phyloP scores from a whole-genome alignment of 352 stramenopile genomes.

The Phytophthora capsici region DNA sequence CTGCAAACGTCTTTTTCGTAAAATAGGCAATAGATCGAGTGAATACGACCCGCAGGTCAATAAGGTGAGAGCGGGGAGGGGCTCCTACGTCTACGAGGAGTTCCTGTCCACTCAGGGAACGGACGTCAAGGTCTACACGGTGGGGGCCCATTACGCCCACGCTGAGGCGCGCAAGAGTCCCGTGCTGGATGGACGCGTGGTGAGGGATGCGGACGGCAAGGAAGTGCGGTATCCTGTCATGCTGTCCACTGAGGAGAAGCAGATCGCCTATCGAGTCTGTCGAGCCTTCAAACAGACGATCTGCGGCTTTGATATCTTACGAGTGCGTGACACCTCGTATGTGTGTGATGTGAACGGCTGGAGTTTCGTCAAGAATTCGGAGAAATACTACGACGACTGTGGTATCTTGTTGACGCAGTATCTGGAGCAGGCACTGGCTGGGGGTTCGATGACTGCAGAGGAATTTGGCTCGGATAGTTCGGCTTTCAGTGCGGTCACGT shows the following conservation, averaged over 20 bases:
- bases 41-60: constrained; percentile 98
- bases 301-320: constrained; percentile 99
- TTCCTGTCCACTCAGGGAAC: constrained; percentile 99
- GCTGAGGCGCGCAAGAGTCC: constrained; percentile 99
- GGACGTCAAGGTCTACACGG: constrained; percentile 99
- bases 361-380: constrained; percentile 99
- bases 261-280: constrained; percentile 95
- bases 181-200: constrained; percentile 98
- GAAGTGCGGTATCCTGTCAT: constrained; percentile 99
- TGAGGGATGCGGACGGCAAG: constrained; percentile 97
- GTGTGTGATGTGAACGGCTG: constrained; percentile 99
- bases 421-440: constrained; percentile 65
- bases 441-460: constrained; percentile 37
- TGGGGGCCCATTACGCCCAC: constrained; percentile 98
- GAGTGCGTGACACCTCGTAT: constrained; percentile 92
- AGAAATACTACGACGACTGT: constrained; percentile 99
- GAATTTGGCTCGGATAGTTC: constrained; percentile 59
- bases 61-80: constrained; percentile 87
- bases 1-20: constrained; percentile 99
- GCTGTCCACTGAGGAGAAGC: constrained; percentile 97
- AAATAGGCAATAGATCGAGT: constrained; percentile 91
- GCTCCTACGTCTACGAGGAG: constrained; percentile 98
- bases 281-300: constrained; percentile 91
- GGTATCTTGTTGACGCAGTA: constrained; percentile 93
- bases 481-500: constrained; percentile 69